Percentiles rank a stretch among this genome's conserved stretches.
These are phyloP conservation scores for Fusarium mexicanum DNA, from an alignment of 2,329 filamentous ascomycete genomes.

Conservation along the genomic window DNA sequence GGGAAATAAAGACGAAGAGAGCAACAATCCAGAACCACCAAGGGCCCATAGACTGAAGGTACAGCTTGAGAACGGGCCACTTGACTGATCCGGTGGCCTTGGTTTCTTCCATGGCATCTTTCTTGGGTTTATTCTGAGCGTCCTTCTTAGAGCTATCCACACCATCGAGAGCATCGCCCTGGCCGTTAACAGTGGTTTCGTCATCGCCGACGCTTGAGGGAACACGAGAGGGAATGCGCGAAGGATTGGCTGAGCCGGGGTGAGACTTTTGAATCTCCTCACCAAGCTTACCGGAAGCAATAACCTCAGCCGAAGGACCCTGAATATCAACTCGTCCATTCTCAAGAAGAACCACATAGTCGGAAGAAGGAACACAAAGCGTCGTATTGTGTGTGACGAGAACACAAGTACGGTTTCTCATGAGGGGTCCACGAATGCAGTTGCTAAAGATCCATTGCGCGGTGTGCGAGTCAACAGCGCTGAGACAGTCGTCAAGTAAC, in stretches of 20 bases:
- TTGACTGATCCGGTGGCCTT: conserved; percentile 91
- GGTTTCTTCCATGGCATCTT: conserved; percentile 72
- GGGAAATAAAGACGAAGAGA: conserved; percentile 76
- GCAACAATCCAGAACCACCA: conserved; percentile 95
- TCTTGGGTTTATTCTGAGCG: conserved; percentile 56
- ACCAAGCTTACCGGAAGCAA: conserved; percentile 86
- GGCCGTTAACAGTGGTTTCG: conserved; percentile 63
- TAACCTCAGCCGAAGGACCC: conserved; percentile 80
- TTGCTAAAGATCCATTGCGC: conserved; percentile 98
- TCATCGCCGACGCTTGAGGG: conserved; percentile 79
- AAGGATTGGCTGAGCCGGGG: conserved; percentile 74
- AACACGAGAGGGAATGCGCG: conserved; percentile 79
- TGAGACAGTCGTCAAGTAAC: conserved; percentile 93
- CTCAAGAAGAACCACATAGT: conserved; percentile 84
- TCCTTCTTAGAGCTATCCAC: conserved; percentile 57
- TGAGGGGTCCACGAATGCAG: conserved; percentile 88
- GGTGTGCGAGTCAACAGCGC: conserved; percentile 96
- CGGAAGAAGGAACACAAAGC: conserved; percentile 83
- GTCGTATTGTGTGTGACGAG: conserved; percentile 94
- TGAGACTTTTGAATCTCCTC: conserved; percentile 82
- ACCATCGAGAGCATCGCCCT: conserved; percentile 58
- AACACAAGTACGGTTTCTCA: conserved; percentile 90
- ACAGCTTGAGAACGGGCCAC: conserved; percentile 84
- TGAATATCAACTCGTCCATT: conserved; percentile 84
- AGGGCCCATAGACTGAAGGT: conserved; percentile 89